phyloP scores from a whole-genome alignment of 2,329 filamentous ascomycete genomes.

The Coniochaeta prunicola region DNA sequence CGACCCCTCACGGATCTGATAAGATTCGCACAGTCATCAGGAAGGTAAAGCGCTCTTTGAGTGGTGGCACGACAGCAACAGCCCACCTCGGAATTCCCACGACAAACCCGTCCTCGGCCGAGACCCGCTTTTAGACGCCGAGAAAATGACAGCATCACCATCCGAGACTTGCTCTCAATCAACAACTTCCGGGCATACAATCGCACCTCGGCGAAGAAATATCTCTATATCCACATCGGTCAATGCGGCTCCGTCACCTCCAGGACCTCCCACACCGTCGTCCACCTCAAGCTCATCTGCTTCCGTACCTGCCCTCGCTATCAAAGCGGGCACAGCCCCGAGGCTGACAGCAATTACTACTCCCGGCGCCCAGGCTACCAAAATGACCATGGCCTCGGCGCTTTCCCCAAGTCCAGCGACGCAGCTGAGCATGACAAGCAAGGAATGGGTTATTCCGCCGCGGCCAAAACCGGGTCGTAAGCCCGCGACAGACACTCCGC shows the following conservation, averaged over 20 bases:
- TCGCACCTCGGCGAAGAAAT: neutral
- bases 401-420: slow-evolving; percentile 33
- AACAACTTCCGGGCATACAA: neutral
- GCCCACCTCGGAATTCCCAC: neutral
- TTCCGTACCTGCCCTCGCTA: slow-evolving; percentile 14
- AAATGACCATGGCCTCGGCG: slow-evolving; percentile 40
- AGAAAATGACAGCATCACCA: slow-evolving; percentile 2
- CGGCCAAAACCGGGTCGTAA: slow-evolving; percentile 87
- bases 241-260: slow-evolving; percentile 13
- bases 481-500: slow-evolving; percentile 85
- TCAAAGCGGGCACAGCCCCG: slow-evolving; percentile 14
- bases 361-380: slow-evolving; percentile 23
- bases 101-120: neutral
- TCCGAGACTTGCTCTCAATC: neutral
- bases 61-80: neutral
- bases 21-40: neutral
- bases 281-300: slow-evolving; percentile 10
- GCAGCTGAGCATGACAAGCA: slow-evolving; percentile 59
- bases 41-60: neutral
- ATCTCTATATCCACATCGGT: neutral
- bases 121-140: neutral
- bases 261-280: slow-evolving; percentile 11
- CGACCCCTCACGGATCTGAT: neutral
- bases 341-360: slow-evolving; percentile 7
- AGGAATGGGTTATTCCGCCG: slow-evolving; percentile 80